Evolutionary conservation across 805 yeast species (phyloP).

Genomic region (Candida michaelii): DNA sequence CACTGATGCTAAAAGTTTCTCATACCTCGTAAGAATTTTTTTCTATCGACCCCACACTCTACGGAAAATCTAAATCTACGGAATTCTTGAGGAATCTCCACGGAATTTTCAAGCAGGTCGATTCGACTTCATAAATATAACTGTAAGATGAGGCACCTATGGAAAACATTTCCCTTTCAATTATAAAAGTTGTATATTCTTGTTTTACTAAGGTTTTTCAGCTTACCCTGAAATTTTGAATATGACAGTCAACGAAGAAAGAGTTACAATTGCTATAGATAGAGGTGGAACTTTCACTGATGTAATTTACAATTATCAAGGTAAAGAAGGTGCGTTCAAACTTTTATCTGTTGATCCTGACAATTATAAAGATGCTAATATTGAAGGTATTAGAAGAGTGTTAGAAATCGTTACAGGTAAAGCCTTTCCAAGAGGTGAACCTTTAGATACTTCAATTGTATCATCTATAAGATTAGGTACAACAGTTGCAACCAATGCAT

Average conservation of each 20-base stretch:
- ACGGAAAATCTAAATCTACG: no score
- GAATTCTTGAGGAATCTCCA: no score
- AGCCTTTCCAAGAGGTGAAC: constrained; percentile 31
- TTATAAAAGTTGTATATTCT: no score
- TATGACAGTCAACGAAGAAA: constrained; percentile 11
- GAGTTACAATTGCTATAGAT: constrained; percentile 21
- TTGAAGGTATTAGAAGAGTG: constrained; percentile 82
- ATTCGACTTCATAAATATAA: not conserved
- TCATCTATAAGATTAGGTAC: constrained; percentile 29
- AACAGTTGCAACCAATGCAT: constrained; percentile 27
- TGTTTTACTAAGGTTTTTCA: no score
- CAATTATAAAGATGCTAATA: constrained; percentile 83
- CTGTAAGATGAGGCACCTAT: no score
- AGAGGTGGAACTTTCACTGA: constrained; percentile 30
- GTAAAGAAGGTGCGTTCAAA: constrained; percentile 58
- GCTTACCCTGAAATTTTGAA: not conserved
- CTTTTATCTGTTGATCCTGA: constrained; percentile 84
- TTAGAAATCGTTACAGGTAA: constrained; percentile 57
- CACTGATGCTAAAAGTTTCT: no score
- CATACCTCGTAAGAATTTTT: no score
- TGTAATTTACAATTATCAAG: constrained; percentile 42
- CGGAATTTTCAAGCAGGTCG: not conserved
- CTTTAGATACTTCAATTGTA: constrained; percentile 19
- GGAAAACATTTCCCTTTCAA: not conserved
- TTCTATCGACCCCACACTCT: no score